phyloP scores from a whole-genome alignment of 148 eudicot species.

The Polygonum aviculare region DNA sequence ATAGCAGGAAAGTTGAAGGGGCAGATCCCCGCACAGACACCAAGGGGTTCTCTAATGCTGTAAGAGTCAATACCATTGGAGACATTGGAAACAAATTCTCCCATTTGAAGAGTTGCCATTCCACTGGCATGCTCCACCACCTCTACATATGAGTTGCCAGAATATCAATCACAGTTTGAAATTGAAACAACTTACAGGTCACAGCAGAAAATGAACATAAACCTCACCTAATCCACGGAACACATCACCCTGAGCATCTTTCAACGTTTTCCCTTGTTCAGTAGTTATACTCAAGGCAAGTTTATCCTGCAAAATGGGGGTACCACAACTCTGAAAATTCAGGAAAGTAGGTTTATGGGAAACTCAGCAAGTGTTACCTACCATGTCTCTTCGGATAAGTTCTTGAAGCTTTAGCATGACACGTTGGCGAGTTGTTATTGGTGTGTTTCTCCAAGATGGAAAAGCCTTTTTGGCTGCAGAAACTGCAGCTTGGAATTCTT shows the following conservation, averaged over 20 bases:
- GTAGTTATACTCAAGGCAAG: slow-evolving; percentile 81
- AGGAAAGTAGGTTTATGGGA: not conserved
- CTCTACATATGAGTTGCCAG: slow-evolving; percentile 40
- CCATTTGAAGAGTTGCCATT: slow-evolving; percentile 95
- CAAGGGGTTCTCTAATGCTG: slow-evolving; percentile 91
- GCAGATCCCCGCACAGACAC: slow-evolving; percentile 97
- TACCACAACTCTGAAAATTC: not conserved
- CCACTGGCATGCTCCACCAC: slow-evolving; percentile 99
- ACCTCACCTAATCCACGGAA: slow-evolving; percentile 88
- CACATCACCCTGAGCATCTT: slow-evolving; percentile 97
- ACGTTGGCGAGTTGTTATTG: slow-evolving; percentile 84
- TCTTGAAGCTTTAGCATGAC: slow-evolving; percentile 90
- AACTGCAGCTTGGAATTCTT: slow-evolving; percentile 89
- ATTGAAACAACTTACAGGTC: not conserved
- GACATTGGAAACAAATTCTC: slow-evolving; percentile 78
- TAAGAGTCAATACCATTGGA: slow-evolving; percentile 86
- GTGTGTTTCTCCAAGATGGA: slow-evolving; percentile 84
- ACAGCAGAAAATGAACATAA: not conserved
- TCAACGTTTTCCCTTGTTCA: slow-evolving; percentile 97
- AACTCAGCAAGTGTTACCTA: slow-evolving; percentile 11
- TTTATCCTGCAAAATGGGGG: slow-evolving; percentile 59
- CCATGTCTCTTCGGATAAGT: slow-evolving; percentile 90
- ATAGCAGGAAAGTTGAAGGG: slow-evolving; percentile 97
- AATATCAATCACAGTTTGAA: not conserved
- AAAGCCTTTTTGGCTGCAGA: slow-evolving; percentile 90